phyloP scores from a whole-genome alignment of 2,329 filamentous ascomycete genomes.

The Beauveria sp. region DNA sequence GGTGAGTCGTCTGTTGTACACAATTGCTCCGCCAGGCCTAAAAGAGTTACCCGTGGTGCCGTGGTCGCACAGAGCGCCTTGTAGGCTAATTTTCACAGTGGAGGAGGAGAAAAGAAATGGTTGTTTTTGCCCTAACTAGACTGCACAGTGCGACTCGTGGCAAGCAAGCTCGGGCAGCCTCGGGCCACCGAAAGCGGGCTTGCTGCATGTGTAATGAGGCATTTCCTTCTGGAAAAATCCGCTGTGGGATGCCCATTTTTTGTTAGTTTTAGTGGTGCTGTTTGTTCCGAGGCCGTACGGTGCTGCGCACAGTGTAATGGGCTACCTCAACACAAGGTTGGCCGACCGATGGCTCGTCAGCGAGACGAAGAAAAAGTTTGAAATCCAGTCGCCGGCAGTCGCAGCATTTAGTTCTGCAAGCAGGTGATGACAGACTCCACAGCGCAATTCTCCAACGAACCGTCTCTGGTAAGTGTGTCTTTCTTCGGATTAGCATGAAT shows the following conservation, averaged over 20 bases:
- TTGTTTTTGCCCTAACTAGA: not conserved
- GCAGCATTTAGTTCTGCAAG: not conserved
- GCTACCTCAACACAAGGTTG: not conserved
- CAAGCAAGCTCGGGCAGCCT: not conserved
- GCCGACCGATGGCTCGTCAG: not conserved
- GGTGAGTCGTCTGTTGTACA: not conserved
- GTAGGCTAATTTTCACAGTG: not conserved
- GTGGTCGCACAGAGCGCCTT: not conserved
- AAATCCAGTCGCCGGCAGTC: not conserved
- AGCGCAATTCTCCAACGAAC: not conserved
- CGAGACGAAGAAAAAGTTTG: not conserved
- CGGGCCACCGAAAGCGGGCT: slow-evolving; percentile 1
- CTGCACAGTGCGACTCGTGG: slow-evolving; percentile 1
- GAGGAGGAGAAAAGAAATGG: not conserved
- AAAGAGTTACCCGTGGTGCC: not conserved
- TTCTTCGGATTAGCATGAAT: not conserved
- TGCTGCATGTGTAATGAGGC: not conserved
- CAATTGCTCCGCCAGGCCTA: not conserved
- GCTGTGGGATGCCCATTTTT: not conserved
- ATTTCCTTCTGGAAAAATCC: not conserved
- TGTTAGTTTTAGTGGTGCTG: not conserved
- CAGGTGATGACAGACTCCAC: not conserved
- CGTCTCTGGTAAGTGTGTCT: not conserved
- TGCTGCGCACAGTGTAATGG: not conserved
- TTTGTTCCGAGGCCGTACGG: not conserved